Evolutionary conservation across 108 stramenopile species (phyloP).

Genomic region (Epithemia pelagica): DNA sequence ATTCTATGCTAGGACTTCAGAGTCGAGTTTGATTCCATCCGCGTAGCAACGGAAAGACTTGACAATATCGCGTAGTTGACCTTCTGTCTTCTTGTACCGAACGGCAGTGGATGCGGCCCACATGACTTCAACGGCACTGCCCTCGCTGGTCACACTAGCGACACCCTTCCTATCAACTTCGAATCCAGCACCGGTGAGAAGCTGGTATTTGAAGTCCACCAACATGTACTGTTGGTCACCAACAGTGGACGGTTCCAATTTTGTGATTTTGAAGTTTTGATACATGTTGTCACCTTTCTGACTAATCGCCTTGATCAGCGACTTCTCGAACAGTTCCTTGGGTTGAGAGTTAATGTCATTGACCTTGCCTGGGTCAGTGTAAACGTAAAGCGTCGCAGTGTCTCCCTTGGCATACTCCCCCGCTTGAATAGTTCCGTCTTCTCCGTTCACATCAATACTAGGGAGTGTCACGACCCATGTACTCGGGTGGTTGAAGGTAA

Average conservation of each 20-base stretch:
- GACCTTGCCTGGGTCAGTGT: conserved; percentile 52
- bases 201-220: conserved; percentile 91
- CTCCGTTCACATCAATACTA: conserved; percentile 87
- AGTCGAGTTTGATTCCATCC: conserved; percentile 56
- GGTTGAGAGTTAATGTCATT: conserved; percentile 50
- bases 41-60: conserved; percentile 71
- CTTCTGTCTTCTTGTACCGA: conserved; percentile 76
- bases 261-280: conserved; percentile 90
- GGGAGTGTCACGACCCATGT: conserved; percentile 90
- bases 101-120: conserved; percentile 72
- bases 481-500: conserved; percentile 77
- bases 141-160: conserved; percentile 78
- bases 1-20: neutral
- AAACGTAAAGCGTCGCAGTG: conserved; percentile 85
- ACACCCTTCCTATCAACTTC: conserved; percentile 89
- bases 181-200: conserved; percentile 94
- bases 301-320: conserved; percentile 59
- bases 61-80: conserved; percentile 50
- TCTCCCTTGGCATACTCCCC: conserved; percentile 97
- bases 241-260: conserved; percentile 53
- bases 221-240: conserved; percentile 61
- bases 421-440: conserved; percentile 91
- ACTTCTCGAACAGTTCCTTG: conserved; percentile 63
- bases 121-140: conserved; percentile 69
- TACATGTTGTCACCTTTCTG: conserved; percentile 88